Evolutionary conservation across 164 flowering plant genomes (phyloP), one percentile per base, ranked within the genome.

Genomic region (Macadamia integrifolia): DNA sequence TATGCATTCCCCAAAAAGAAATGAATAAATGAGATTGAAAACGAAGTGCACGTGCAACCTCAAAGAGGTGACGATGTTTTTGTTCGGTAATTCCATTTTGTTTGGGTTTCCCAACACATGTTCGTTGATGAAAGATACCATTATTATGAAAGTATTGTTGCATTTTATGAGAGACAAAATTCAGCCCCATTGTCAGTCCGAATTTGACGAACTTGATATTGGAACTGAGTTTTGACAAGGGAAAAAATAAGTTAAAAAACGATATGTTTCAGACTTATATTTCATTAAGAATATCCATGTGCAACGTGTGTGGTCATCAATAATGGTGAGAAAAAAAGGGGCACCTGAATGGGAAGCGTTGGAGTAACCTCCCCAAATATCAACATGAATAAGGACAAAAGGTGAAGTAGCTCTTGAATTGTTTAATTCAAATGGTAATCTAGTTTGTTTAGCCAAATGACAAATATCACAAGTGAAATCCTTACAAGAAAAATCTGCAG

Each of bases 1-100:
- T 1, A 63, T 30, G 56, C 61, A 63, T 18, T 70, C 72, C 9
- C 67, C 72, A 70, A 62, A 70, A 70, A 18, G 40, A 15, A 31
- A 42, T 40, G 1, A 58, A 57, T n/a, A 68, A 59, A 29, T 68
- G 18, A 28, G 55, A 12, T 50, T 50, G 55, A 50, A 50, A 50
- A 3, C 55, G 0, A 10, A 50, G 0, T 6, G 55, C 55, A 50
- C 12, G 17, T 6, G 55, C 55, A 10, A 50, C 17, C 13, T 50
- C 55, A 10, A 50, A 10, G 15, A 50, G 17, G 17, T 50, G 55
- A 9, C 17, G 55, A 14, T 50, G 55, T 50, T 50, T 50, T 6
- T 10, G 55, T 50, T 50, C 55, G 13, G 13, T 15, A 3, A 50
- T 10, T 3, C 55, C 55, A 50, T 50, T 50, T 50, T 50, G 55